Evolutionary conservation across 2,329 filamentous ascomycete genomes (phyloP), one percentile per base, ranked within the genome.

Genomic region (Sphaerostilbella broomeana): DNA sequence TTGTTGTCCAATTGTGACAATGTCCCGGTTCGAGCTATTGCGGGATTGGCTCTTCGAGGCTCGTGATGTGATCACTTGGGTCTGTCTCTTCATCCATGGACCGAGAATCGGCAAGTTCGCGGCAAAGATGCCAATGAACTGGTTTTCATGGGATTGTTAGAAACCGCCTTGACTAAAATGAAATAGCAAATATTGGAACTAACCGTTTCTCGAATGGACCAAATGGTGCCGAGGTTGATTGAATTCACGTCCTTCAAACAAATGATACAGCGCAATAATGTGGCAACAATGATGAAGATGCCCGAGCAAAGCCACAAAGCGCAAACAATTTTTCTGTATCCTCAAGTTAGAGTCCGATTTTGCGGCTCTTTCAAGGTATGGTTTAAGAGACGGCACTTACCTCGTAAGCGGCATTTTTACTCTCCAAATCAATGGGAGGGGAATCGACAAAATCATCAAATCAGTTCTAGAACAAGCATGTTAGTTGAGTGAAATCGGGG

Each of bases 191-290:
- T 24, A 1, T 9, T 13, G 18, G 16, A 17, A 20, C 47, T 46
- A 28, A 50, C 49, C 6, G 50, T 53, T 40, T 53, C 50, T 42
- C 51, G 48, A 35, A 53, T 54, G 3, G 51, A 48, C 50, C 50
- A 53, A 17, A 53, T 53, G 12, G 49, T 53, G 7, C 45, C 46
- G 3, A 53, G 41, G 29, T 53, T 49, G 12, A 53, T 48, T 13
- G 47, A 42, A 18, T 32, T 26, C 9, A 46, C 45, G 28, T 52
- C 44, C 22, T 38, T 26, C 5, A 54, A 37, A 17, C 44, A 53
- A 5, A 52, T 36, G 11, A 53, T 31, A 35, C 50, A 54, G 22
- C 51, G 38, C 25, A 54, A 40, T 8, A 54, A 40, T 6, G 43
- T 51, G 2, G 51, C 50, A 6, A 53, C 42, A n/a, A 54, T 48